Base-by-base conservation (phyloP, 805 yeast species). In the Yarrowia sp. region DNA sequence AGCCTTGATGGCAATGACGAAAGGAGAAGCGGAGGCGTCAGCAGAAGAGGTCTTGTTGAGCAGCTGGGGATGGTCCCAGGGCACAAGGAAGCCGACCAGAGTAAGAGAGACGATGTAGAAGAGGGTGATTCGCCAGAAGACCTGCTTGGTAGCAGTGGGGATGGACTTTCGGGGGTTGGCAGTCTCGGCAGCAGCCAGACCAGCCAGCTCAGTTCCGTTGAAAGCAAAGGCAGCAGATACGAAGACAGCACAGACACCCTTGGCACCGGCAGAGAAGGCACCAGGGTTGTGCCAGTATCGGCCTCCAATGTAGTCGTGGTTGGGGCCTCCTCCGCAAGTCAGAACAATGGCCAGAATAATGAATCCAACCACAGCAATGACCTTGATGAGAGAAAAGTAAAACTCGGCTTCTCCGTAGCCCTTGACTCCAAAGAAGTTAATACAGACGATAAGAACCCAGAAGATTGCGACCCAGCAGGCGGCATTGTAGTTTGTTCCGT, bases 321-420 rank as follows among this genome's bases (percentile, higher is more conserved):
- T 81, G 2, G 86, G 89, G 4, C 82, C 86, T 66, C 87, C 89
- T 64, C 90, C 90, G 38, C 71, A 67, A 28, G 72, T 65, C 32
- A 74, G 64, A 12, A 84, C 80, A 43, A 86, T 79, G 38, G 87
- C 88, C 48, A 86, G 78, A 52, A 86, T 83, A 69, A 85, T 81
- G 70, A 85, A 86, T 4, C 90, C 90, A 33, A 80, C 69, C 43
- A 87, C 85, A 64, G 89, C 85, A 30, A 81, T 58, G 30, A 87
- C 84, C 74, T 86, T 86, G 73, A 86, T 80, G 51, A 79, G 67
- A 26, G 87, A 83, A 68, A 85, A 81, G 51, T 83, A 72, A 63
- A 86, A 84, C 73, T 86, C 91, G n/a, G 88, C 88, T 74, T 86
- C 90, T 64, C 90, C 91, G 68, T 83, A 84, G 62, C 85, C 86